Evolutionary conservation across 805 yeast genomes (phyloP), one percentile per base, ranked within the genome.

Genomic region (Yarrowia sp.): DNA sequence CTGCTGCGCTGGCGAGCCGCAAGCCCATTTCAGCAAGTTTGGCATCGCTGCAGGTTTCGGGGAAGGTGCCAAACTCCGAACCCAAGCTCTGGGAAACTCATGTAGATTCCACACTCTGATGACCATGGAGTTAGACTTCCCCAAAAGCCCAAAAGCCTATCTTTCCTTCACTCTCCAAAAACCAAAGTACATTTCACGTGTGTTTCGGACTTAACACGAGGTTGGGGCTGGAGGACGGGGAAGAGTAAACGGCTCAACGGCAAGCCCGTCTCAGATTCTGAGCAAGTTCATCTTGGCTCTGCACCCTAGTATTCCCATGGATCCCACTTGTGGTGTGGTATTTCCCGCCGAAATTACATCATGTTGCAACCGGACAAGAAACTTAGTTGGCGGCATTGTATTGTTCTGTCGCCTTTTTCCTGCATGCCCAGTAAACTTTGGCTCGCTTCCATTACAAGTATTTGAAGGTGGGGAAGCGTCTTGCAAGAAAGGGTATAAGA

Each of bases 371-470:
- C 30, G 30, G 30, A 24, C 7, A 34, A 15, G 40, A 52, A 52
- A 34, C 43, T 52, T 52, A 52, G 17, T 52, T 19, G 52, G 7
- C 9, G n/a, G n/a, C 0, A 33, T 52, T 24, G 43, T 15, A 30
- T 55, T 55, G 47, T 55, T 55, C 63, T 55, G 15, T 55, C 47
- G 63, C 63, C 20, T 15, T 40, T 39, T 42, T 40, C 24, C 63
- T 55, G 63, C 63, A 55, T 39, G 47, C 4, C 10, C 46, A n/a
- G 63, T 20, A 20, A 58, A 58, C 64, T 30, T 58, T 58, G 50
- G 40, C 50, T 58, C 50, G 50, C 64, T 42, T 58, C 44, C 58
- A 52, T n/a, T 24, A 12, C 63, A 30, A 42, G 42, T 30, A 17
- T 39, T 20, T 39, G 50, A 58, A 58, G 44, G 50, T 52, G 58